Base-by-base conservation (phyloP, 192 early-diverging fungal species). In the Pilobolus umbonatus region DNA sequence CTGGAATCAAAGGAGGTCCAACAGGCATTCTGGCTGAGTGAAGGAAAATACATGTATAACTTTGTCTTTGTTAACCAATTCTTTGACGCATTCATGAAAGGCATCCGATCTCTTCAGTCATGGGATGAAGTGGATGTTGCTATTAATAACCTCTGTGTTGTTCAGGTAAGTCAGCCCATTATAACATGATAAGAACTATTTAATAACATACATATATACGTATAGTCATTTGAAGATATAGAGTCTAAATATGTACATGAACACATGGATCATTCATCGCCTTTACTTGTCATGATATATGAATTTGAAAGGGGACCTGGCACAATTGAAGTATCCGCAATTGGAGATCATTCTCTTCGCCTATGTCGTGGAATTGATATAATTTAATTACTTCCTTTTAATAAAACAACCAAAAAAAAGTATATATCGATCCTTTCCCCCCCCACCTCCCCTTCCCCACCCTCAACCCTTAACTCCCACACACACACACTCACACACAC, bases 11-110 rank as follows among this genome's bases (percentile, higher is more conserved):
- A 60, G 2, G 75, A 77, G 38, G 59, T 67, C n/a, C 75, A 76
- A 39, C 75, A 76, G 22, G 70, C 72, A 1, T 38, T 68, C 1
- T 57, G 46, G 53, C 45, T 58, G 0, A 61, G 51, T 24, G 66
- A 72, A 47, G 60, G 55, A 5, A 62, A 61, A 26, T 64, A 68
- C 58, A 49, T 69, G 28, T 72, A 72, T 19, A 70, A 56, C 40
- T 80, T 80, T 64, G 62, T 64, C 10, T 73, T 68, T 68, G 69
- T 77, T 29, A 80, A 77, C 49, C 78, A 74, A 40, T 80, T 80
- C 64, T 77, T 80, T 60, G 64, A 72, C 24, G 67, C 72, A 5
- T 80, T 77, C 34, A 57, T 80, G 61, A 75, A 72, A 32, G 72
- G 78, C 10, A 68, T 80, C 34, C 61, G 58, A 22, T 60, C 57